Evolutionary conservation across 2,329 filamentous ascomycete species (phyloP).

Genomic region (Xylaria sp.): DNA sequence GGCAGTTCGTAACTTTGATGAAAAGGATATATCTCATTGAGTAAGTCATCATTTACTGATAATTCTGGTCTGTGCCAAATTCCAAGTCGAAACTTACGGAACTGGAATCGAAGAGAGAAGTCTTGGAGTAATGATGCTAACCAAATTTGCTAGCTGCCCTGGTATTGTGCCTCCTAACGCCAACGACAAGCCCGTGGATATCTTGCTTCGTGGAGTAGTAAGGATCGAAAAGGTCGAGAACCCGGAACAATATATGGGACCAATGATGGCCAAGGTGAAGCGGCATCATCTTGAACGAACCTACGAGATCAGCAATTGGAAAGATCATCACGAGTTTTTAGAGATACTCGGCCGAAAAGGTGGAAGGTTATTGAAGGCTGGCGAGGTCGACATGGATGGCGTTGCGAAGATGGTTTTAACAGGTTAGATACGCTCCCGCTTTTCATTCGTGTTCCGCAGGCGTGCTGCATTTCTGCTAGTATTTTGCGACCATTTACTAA

Average conservation of each 20-base stretch:
- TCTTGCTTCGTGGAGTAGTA: slow-evolving; percentile 89
- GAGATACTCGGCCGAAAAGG: slow-evolving; percentile 88
- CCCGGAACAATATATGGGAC: slow-evolving; percentile 93
- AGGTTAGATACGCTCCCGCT: slow-evolving; percentile 11
- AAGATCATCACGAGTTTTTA: slow-evolving; percentile 81
- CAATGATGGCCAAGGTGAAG: slow-evolving; percentile 82
- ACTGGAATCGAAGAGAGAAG: not conserved
- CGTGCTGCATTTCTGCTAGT: not conserved
- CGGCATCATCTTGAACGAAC: slow-evolving; percentile 90
- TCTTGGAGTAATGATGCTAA: not conserved
- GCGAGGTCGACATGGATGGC: slow-evolving; percentile 94
- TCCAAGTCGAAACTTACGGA: not conserved
- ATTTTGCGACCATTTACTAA: not conserved
- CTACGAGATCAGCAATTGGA: slow-evolving; percentile 86
- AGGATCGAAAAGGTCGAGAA: slow-evolving; percentile 96
- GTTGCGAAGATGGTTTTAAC: slow-evolving; percentile 97
- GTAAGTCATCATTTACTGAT: not conserved
- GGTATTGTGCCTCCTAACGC: slow-evolving; percentile 93
- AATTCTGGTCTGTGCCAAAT: too few relatives aligned
- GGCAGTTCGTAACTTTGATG: slow-evolving; percentile 97
- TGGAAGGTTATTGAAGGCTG: slow-evolving; percentile 86
- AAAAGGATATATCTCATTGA: slow-evolving; percentile 94
- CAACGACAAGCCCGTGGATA: slow-evolving; percentile 84
- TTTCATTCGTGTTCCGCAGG: not conserved
- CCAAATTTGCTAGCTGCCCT: slow-evolving; percentile 66